Conservation (phyloP, 805 yeast genomes). For the Barnettozyma sucrosica region DNA sequence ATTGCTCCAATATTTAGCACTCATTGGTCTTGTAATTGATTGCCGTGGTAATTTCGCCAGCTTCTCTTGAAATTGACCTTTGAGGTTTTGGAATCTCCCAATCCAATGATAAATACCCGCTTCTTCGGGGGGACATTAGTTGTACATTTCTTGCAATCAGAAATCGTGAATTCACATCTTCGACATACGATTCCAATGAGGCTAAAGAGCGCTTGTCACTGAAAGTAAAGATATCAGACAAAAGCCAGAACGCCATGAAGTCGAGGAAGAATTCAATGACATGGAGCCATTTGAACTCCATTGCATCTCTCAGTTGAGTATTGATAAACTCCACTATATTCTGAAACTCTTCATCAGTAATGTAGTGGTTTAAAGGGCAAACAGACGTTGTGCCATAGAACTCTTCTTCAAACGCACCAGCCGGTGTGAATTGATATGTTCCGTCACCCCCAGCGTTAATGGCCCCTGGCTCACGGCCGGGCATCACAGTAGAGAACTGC, state of each 20-base stretch:
- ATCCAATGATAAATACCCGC: constrained; percentile 52
- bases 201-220: constrained; percentile 23
- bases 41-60: not conserved
- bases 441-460: constrained; percentile 22
- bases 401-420: constrained; percentile 36
- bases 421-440: constrained; percentile 17
- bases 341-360: constrained; percentile 34
- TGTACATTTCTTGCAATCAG: constrained; percentile 26
- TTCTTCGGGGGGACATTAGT: constrained; percentile 44
- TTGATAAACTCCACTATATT: constrained; percentile 43
- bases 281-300: constrained; percentile 33
- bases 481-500: constrained; percentile 46
- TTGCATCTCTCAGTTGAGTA: constrained; percentile 33
- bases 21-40: not conserved
- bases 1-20: not conserved
- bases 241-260: constrained; percentile 35
- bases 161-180: constrained; percentile 25
- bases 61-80: not conserved
- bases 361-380: constrained; percentile 41
- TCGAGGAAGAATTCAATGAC: constrained; percentile 34
- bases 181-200: constrained; percentile 40
- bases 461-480: constrained; percentile 65
- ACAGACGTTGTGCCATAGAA: constrained; percentile 47
- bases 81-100: constrained; percentile 44
- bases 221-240: constrained; percentile 34